Evolutionary conservation across 2,329 filamentous ascomycete species (phyloP).

Genomic region (Diaporthe sp.): DNA sequence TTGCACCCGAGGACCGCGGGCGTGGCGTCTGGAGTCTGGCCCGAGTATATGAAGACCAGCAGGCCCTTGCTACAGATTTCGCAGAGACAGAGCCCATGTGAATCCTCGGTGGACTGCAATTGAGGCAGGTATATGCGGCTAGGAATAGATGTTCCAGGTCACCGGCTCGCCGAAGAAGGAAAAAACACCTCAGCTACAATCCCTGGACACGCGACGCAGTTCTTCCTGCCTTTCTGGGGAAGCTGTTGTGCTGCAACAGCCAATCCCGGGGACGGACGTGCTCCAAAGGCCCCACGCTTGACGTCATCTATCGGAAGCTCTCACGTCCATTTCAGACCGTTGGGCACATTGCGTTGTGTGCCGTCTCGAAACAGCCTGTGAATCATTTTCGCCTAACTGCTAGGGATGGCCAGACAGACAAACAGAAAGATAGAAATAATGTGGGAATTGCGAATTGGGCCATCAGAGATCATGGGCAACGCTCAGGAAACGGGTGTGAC

Average conservation of each 20-base stretch:
- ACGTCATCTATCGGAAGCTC: conserved; percentile 20
- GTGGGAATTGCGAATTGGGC: neutral
- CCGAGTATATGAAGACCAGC: neutral
- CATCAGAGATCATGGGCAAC: neutral
- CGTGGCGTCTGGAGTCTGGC: neutral
- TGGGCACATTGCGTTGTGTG: neutral
- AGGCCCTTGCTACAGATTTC: neutral
- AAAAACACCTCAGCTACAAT: conserved; percentile 7
- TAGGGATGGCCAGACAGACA: neutral
- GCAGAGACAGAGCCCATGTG: neutral
- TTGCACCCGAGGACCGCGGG: neutral
- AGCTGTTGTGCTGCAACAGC: conserved; percentile 3
- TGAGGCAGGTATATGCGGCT: neutral
- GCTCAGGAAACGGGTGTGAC: neutral
- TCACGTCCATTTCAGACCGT: conserved; percentile 5
- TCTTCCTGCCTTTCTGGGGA: conserved; percentile 25
- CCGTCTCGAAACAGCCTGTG: neutral
- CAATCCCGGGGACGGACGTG: neutral
- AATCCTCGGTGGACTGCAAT: neutral
- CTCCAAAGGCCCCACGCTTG: neutral
- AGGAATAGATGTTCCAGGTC: neutral
- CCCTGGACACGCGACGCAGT: neutral
- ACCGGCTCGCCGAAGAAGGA: neutral
- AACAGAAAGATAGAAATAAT: neutral
- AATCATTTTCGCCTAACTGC: neutral